Evolutionary conservation across 352 stramenopile species (phyloP).

Genomic region (Albugo laibachii): DNA sequence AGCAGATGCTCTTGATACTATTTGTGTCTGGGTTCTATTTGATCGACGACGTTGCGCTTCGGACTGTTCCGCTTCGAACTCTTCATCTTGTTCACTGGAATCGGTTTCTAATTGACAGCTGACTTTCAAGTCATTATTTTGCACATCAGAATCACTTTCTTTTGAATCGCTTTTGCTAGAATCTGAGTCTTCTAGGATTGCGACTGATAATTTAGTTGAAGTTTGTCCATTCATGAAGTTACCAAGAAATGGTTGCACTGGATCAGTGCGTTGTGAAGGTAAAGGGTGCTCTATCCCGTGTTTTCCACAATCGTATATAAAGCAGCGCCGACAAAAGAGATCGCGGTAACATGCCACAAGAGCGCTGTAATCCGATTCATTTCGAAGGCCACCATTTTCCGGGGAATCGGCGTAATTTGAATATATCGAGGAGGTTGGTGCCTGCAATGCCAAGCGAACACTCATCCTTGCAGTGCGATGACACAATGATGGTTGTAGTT

Average conservation of each 20-base stretch:
- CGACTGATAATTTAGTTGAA: no score
- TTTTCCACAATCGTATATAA: constrained; percentile 39
- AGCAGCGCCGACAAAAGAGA: constrained; percentile 39
- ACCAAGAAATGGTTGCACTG: constrained; percentile 4
- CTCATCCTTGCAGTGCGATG: constrained; percentile 3
- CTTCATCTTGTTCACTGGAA: no score
- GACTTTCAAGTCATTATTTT: no score
- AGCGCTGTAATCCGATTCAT: constrained; percentile 18
- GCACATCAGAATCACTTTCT: no score
- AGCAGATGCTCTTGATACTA: no score
- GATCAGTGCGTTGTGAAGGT: constrained; percentile 4
- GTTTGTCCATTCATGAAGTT: no score
- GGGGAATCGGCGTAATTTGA: constrained; percentile 20
- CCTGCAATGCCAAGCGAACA: constrained; percentile 5
- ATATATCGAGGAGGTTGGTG: constrained; percentile 33
- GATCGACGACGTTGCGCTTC: no score
- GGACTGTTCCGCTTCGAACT: no score
- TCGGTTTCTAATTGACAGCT: no score
- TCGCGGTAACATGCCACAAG: constrained; percentile 26
- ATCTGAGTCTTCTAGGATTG: no score
- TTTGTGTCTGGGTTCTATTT: no score
- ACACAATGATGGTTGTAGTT: constrained; percentile 7
- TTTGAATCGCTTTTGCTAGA: no score
- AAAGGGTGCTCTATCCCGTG: constrained; percentile 16
- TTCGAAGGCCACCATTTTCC: constrained; percentile 21